These are phyloP conservation scores for Phytophthora tubulina DNA, from an alignment of 352 stramenopile genomes.

Conservation along the genomic window DNA sequence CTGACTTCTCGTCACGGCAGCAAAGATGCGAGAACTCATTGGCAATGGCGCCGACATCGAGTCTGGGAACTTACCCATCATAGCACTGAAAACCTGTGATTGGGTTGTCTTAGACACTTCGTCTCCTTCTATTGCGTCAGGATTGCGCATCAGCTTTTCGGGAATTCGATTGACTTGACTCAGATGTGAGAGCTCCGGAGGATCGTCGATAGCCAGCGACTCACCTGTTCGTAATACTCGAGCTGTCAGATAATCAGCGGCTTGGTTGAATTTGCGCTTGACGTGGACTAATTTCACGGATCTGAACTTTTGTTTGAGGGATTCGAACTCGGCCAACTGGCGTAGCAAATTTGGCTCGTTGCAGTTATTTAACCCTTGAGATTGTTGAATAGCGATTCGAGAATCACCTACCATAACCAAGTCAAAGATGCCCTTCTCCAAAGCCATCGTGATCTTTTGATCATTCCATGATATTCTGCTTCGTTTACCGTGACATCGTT, in stretches of 20 bases:
- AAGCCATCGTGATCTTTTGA: neutral
- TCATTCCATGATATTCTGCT: slow-evolving; percentile 2
- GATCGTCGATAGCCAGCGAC: neutral
- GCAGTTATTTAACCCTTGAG: slow-evolving; percentile 14
- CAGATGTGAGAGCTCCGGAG: neutral
- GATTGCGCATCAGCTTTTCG: too few relatives aligned
- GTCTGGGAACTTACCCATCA: too few relatives aligned
- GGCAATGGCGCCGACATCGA: too few relatives aligned
- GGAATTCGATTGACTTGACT: neutral
- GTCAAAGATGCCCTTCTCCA: neutral
- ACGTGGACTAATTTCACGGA: slow-evolving; percentile 5
- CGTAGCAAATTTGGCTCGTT: neutral
- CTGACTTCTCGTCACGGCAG: too few relatives aligned
- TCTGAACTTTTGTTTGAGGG: neutral
- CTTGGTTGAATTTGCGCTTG: neutral
- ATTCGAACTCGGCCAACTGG: slow-evolving; percentile 3
- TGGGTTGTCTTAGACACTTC: too few relatives aligned
- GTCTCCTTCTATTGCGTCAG: too few relatives aligned
- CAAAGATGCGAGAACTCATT: too few relatives aligned
- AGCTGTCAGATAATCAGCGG: neutral
- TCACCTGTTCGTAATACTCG: neutral
- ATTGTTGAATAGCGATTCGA: slow-evolving; percentile 17
- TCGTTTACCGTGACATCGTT: slow-evolving; percentile 4
- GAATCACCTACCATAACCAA: slow-evolving; percentile 1
- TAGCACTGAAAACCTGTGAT: too few relatives aligned